Evolutionary conservation across 2,329 filamentous ascomycete genomes (phyloP).

Genomic region (Fusarium sp.): DNA sequence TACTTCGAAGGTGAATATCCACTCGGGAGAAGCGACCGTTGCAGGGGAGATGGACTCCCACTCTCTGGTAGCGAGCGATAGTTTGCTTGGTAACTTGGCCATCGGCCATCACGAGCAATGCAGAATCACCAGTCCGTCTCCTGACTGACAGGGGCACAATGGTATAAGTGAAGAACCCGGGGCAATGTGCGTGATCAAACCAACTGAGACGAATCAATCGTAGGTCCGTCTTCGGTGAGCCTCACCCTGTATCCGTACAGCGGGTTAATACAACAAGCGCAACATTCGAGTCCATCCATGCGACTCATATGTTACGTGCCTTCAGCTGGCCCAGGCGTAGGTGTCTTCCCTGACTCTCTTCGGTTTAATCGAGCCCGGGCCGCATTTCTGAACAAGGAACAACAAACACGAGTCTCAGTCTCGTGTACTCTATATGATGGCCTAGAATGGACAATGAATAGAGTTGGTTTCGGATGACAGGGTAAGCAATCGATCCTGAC

Average conservation of each 20-base stretch:
- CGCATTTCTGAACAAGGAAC: conserved; percentile 14
- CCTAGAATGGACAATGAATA: conserved; percentile 5
- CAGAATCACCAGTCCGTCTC: conserved; percentile 25
- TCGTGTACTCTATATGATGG: conserved; percentile 18
- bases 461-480: neutral
- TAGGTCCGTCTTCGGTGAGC: conserved; percentile 6
- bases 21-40: conserved; percentile 19
- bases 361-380: conserved; percentile 21
- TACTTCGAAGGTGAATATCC: conserved; percentile 24
- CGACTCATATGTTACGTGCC: conserved; percentile 9
- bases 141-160: conserved; percentile 18
- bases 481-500: neutral
- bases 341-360: conserved; percentile 16
- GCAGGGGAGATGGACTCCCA: conserved; percentile 21
- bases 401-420: conserved; percentile 24
- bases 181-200: conserved; percentile 20
- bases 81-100: neutral
- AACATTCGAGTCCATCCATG: conserved; percentile 22
- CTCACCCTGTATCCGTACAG: conserved; percentile 10
- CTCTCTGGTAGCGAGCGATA: conserved; percentile 26
- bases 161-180: conserved; percentile 10
- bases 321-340: conserved; percentile 20
- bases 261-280: conserved; percentile 11
- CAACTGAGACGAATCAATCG: conserved; percentile 14
- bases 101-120: conserved; percentile 9